Evolutionary conservation across 768 basidiomycete genomes (phyloP), one percentile per base, ranked within the genome.

Genomic region (Saitozyma sp.): DNA sequence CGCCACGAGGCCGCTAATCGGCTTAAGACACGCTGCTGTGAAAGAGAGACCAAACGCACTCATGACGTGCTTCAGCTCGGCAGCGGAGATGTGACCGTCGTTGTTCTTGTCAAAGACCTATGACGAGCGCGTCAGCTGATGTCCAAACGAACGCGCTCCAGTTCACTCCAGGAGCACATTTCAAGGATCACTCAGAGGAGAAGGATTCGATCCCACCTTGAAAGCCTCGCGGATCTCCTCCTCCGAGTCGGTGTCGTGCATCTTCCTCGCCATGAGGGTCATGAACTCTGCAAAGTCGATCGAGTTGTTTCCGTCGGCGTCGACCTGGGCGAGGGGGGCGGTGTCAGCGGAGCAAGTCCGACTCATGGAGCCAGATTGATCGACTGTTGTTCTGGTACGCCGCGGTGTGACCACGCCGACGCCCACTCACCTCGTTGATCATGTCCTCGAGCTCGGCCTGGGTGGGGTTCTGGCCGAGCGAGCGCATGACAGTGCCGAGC

Each of bases 191-290:
- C n/a, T n/a, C n/a, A n/a, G n/a, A n/a, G n/a, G n/a, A n/a, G n/a
- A n/a, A n/a, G n/a, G n/a, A n/a, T n/a, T n/a, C n/a, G n/a, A n/a
- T n/a, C n/a, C 17, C 68, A 92, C 91, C 81, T 89, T 90, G 86
- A 98, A 98, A 29, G 95, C 95, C 83, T 94, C 91, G 79, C 86
- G 87, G 80, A 98, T 90, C 82, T 96, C 94, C 80, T 93, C 92
- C 81, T 96, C 92, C 70, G 86, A 86, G 77, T 94, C 92, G 20
- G 89, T 90, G 78, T 94, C 90, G 77, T 88, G 87, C 89, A 92
- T 92, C 82, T 92, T 91, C 45, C 89, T 87, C 74, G 91, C 89
- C 38, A 89, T 88, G 78, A 91, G 88, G 50, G 91, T 91, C 71
- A 78, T 82, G 82, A 91, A 92, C 80, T 91, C 90, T 49, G 86